Conservation (phyloP, 208 protist species). For the Trypanosoma scelopori region DNA sequence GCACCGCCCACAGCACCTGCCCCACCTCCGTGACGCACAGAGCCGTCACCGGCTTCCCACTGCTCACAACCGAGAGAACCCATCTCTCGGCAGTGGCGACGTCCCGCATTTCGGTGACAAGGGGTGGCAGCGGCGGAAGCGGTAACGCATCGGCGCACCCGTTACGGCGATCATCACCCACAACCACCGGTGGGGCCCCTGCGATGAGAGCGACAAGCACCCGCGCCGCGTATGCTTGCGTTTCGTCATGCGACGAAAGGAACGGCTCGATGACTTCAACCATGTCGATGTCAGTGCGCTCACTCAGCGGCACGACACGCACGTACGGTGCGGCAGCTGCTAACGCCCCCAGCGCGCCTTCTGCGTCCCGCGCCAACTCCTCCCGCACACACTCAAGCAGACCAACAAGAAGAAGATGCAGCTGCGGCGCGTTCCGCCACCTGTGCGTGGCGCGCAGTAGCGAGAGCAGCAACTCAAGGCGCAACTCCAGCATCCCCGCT, state of each 20-base stretch:
- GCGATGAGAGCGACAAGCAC: slow-evolving; percentile 52
- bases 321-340: slow-evolving; percentile 69
- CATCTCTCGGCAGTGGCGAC: slow-evolving; percentile 57
- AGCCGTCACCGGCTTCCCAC: slow-evolving; percentile 37
- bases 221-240: slow-evolving; percentile 42
- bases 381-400: slow-evolving; percentile 24
- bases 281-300: slow-evolving; percentile 46
- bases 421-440: slow-evolving; percentile 55
- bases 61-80: slow-evolving; percentile 31
- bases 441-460: slow-evolving; percentile 35
- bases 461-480: slow-evolving; percentile 39
- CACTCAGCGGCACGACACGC: slow-evolving; percentile 54
- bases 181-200: slow-evolving; percentile 28
- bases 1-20: slow-evolving; percentile 51
- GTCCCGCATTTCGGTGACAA: slow-evolving; percentile 54
- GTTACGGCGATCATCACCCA: slow-evolving; percentile 2
- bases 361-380: slow-evolving; percentile 3
- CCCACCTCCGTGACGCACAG: slow-evolving; percentile 55
- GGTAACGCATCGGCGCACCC: not conserved
- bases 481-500: slow-evolving; percentile 32
- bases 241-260: slow-evolving; percentile 32
- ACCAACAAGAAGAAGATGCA: slow-evolving; percentile 53
- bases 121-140: not conserved
- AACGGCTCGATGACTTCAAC: slow-evolving; percentile 36
- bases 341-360: slow-evolving; percentile 34